Evolutionary conservation across 345 rosid genomes (phyloP), one percentile per base, ranked within the genome.

Genomic region (Populus deltoides): DNA sequence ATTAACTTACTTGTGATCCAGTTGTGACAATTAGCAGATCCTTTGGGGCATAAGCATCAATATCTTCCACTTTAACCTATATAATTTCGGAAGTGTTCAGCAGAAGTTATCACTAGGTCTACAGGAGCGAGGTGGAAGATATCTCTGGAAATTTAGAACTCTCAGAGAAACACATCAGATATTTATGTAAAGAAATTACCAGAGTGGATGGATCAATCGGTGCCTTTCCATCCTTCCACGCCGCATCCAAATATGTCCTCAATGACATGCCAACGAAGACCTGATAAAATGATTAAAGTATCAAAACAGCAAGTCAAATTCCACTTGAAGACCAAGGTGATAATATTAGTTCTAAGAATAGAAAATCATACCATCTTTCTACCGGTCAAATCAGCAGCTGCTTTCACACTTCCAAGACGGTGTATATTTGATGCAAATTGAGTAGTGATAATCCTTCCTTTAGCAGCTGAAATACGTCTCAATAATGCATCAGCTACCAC

Each of bases 201-300:
- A 96, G 87, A 81, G 90, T 90, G 73, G 99, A 91, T 0, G 99
- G 99, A 86, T 96, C 99, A 77, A 96, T 88, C 36, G 97, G 93
- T 69, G 98, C 96, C 87, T 92, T 91, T 82, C 99, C 99, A 89
- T 96, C 99, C 84, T 85, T 96, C 97, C 99, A 93, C 83, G 99
- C 99, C 59, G 97, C 97, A 78, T 96, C 98, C 47, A 96, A 90
- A 83, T 96, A 96, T 74, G 99, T 91, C 86, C 97, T 91, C 71
- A 93, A 85, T 43, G 99, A 93, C 99, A 96, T 96, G 82, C 99
- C 99, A 81, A 93, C 94, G 83, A 96, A 92, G 66, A 92, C 95
- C 98, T 92, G 86, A 70, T 20, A 78, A 17, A 80, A 77, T 43
- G 68, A 71, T 41, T 81, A 57, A 22, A 68, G 17, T 0, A 33